These are phyloP conservation scores for Pseudogymnoascus sp. DNA, from an alignment of 2,329 filamentous ascomycete genomes.

Conservation along the genomic window DNA sequence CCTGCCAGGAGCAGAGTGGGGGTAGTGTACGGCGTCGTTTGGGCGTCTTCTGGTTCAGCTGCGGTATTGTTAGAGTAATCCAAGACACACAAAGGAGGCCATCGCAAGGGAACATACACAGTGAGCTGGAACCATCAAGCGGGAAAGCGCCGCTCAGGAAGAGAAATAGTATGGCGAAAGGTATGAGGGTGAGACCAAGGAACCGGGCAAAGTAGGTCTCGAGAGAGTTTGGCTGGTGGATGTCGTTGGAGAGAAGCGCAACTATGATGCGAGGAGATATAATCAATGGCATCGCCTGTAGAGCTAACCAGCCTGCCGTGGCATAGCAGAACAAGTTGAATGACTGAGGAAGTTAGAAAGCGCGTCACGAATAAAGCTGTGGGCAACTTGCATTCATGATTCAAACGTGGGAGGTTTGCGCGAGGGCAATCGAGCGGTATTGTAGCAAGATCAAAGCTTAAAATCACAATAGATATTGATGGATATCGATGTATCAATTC, in stretches of 20 bases:
- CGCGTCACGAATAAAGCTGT: neutral
- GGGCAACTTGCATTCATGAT: neutral
- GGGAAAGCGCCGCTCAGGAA: constrained; percentile 60
- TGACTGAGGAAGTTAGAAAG: neutral
- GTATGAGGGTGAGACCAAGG: constrained; percentile 51
- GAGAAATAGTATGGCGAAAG: constrained; percentile 48
- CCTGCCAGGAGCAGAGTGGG: constrained; percentile 53
- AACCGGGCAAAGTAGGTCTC: constrained; percentile 58
- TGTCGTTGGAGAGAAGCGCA: constrained; percentile 50
- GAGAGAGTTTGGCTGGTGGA: constrained; percentile 46
- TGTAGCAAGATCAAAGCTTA: neutral
- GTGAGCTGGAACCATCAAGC: constrained; percentile 37
- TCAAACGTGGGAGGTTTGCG: neutral
- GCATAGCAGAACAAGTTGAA: constrained; percentile 45
- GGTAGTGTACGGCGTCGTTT: constrained; percentile 47
- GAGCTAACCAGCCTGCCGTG: constrained; percentile 41
- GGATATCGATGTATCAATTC: neutral
- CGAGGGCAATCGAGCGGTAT: neutral
- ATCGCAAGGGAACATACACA: constrained; percentile 16
- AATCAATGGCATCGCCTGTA: constrained; percentile 46
- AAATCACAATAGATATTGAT: neutral
- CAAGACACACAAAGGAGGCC: neutral
- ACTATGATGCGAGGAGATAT: constrained; percentile 54
- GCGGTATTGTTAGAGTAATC: constrained; percentile 27
- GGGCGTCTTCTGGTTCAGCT: constrained; percentile 38